Conservation (phyloP, 1,284 basidiomycete species). For the Moesziomyces parantarcticus region DNA sequence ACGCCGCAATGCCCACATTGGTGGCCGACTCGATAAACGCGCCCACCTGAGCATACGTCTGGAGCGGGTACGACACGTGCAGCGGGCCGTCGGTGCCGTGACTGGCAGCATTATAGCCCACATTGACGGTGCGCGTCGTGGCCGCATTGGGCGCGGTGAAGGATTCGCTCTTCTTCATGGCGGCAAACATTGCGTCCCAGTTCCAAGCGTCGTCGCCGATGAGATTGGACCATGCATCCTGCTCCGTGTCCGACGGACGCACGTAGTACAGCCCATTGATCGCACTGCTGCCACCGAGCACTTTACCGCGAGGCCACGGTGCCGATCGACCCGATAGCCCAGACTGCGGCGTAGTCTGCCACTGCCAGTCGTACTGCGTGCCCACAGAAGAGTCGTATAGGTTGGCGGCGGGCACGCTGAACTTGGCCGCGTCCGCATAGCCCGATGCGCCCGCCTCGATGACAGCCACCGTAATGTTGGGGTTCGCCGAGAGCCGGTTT, state of each 20-base stretch:
- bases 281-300: conserved; percentile 59
- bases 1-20: conserved; percentile 70
- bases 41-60: conserved; percentile 42
- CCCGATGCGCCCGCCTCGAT: conserved; percentile 71
- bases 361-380: conserved; percentile 58
- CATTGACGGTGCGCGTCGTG: conserved; percentile 21
- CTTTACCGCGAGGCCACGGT: conserved; percentile 38
- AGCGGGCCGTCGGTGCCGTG: conserved; percentile 72
- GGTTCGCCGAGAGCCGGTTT: conserved; percentile 54
- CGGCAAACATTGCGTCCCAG: conserved; percentile 49
- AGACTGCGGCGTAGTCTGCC: conserved; percentile 37
- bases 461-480: conserved; percentile 56
- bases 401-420: conserved; percentile 46
- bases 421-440: conserved; percentile 31
- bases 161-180: conserved; percentile 71
- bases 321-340: conserved; percentile 22
- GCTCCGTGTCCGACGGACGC: conserved; percentile 44
- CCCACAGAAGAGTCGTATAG: conserved; percentile 52
- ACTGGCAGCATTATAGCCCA: conserved; percentile 64
- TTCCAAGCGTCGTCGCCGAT: conserved; percentile 46
- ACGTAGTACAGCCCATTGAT: conserved; percentile 63
- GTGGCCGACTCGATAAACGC: conserved; percentile 46
- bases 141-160: conserved; percentile 69
- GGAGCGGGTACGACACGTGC: conserved; percentile 58
- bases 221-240: conserved; percentile 48